Base-by-base conservation (phyloP, 1,284 basidiomycete genomes). In the Boletus sp. region DNA sequence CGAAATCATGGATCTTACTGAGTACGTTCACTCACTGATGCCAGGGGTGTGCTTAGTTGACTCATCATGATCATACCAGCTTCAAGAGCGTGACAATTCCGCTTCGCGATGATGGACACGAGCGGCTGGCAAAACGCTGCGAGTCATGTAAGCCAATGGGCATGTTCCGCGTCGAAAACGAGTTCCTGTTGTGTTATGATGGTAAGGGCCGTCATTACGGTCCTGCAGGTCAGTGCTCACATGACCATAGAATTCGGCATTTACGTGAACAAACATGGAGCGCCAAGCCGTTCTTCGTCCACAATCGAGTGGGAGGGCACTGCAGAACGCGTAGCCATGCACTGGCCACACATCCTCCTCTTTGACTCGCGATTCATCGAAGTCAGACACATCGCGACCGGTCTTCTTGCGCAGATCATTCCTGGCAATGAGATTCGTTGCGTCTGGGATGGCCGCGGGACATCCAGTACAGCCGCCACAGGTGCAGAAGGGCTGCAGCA, bases 251-350 rank as follows among this genome's bases (percentile, higher is more conserved):
- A 92, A 65, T 95, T 97, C 57, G 94, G 94, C 8, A 76, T 95
- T 49, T 94, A 90, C 59, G 89, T 92, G 33, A 83, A 91, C 64
- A 86, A 90, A 41, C 89, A 94, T 54, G 93, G 94, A 33, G 84
- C 88, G 46, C 91, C 89, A 1, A 88, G 82, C 57, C 83, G 90
- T 37, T 65, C 75, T 22, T 73, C 82, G 49, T 77, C 78, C 26
- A 82, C 86, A 5, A 91, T 97, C 59, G 94, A 97, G 65, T 98
- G 94, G 93, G 94, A 98, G 69, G 93, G 93, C 10, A 87, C 81
- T 2, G 90, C 90, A 2, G 88, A 92, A 60, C 83, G 81, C 35
- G 90, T 93, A 23, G 91, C 91, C 0, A 85, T 90, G 71, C 91
- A 94, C 59, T 82, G 87, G 41, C 91, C 92, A 0, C 94, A 94